Percentiles rank a stretch among this genome's conserved stretches.
phyloP scores from a whole-genome alignment of 2,329 filamentous ascomycete genomes.

The Phaeoacremonium minimum region DNA sequence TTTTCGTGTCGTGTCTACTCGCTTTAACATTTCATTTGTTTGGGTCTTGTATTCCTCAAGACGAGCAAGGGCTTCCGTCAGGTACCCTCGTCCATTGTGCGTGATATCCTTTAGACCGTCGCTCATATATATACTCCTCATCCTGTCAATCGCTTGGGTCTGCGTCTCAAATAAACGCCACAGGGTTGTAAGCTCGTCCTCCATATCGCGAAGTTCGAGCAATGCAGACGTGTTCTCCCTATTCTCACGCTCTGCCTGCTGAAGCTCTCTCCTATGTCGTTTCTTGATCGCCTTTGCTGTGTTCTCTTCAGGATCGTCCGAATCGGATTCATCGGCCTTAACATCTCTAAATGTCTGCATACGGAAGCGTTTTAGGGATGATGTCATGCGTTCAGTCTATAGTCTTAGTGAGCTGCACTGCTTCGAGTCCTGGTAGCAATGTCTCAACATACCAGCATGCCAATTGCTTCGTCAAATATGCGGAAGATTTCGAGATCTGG shows the following conservation, averaged over 20 bases:
- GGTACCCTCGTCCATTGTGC: constrained; percentile 42
- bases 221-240: constrained; percentile 59
- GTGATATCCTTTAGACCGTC: constrained; percentile 35
- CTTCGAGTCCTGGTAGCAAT: not conserved
- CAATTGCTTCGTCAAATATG: constrained; percentile 64
- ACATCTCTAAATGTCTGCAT: constrained; percentile 47
- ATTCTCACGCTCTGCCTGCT: constrained; percentile 50
- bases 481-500: constrained; percentile 59
- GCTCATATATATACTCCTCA: constrained; percentile 38
- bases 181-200: constrained; percentile 58
- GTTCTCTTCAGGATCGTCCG: constrained; percentile 28
- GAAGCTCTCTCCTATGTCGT: constrained; percentile 32
- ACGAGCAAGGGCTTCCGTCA: constrained; percentile 46
- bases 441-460: constrained; percentile 43
- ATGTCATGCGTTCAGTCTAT: constrained; percentile 59
- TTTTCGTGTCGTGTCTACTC: constrained; percentile 53
- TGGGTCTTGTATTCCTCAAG: constrained; percentile 52
- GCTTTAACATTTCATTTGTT: constrained; percentile 51
- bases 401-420: constrained; percentile 7
- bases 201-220: constrained; percentile 59
- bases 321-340: constrained; percentile 24
- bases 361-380: constrained; percentile 58
- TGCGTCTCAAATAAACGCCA: constrained; percentile 55
- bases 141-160: constrained; percentile 40
- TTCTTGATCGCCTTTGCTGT: constrained; percentile 36